Conservation (phyloP, 2,329 filamentous ascomycete genomes). For the Juglanconis oblonga region DNA sequence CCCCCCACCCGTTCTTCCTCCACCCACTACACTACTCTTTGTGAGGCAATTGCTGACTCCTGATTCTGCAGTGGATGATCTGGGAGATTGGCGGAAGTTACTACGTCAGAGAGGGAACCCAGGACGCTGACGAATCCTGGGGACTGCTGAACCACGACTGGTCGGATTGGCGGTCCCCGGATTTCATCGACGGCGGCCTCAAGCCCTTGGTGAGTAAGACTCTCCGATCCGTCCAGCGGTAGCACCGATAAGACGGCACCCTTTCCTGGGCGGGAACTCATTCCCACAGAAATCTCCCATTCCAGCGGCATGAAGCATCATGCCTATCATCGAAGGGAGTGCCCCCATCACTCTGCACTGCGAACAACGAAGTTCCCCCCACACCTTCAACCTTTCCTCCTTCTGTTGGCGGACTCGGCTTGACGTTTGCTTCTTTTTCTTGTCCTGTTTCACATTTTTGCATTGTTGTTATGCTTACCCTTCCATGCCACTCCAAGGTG, state of each 20-base stretch:
- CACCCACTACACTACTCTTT: too few relatives aligned
- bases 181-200: slow-evolving; percentile 29
- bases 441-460: background rate
- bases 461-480: background rate
- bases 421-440: background rate
- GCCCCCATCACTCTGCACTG: too few relatives aligned
- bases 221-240: slow-evolving; percentile 24
- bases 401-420: too few relatives aligned
- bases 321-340: too few relatives aligned
- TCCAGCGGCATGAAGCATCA: background rate
- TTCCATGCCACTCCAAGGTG: background rate
- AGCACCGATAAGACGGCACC: background rate
- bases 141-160: slow-evolving; percentile 38
- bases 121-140: slow-evolving; percentile 52
- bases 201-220: slow-evolving; percentile 38
- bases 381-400: too few relatives aligned
- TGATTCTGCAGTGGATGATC: slow-evolving; percentile 41
- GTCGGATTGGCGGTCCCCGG: slow-evolving; percentile 35
- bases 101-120: slow-evolving; percentile 48
- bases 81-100: slow-evolving; percentile 59
- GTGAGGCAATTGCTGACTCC: too few relatives aligned
- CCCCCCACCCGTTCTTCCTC: too few relatives aligned
- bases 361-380: too few relatives aligned
- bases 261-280: background rate
- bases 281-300: background rate